phyloP scores from a whole-genome alignment of 176 grass and related monocot species.

The barley (Hordeum vulgare) region DNA sequence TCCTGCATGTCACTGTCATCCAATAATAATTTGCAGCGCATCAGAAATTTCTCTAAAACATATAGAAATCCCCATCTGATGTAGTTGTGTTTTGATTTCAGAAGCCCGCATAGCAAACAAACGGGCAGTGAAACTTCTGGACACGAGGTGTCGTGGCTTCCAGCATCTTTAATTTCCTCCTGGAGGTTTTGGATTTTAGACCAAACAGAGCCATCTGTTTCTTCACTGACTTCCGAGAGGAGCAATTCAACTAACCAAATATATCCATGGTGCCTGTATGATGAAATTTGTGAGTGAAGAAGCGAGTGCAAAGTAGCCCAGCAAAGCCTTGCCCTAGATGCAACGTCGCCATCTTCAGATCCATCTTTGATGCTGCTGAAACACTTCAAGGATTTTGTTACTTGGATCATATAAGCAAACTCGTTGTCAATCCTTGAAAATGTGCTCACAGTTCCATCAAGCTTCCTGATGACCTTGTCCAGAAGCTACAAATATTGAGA shows the following conservation, averaged over 20 bases:
- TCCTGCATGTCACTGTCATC: constrained; percentile 84
- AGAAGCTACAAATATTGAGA: constrained; percentile 59
- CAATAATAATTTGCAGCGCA: constrained; percentile 93
- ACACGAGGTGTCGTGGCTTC: constrained; percentile 63
- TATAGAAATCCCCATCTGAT: constrained; percentile 92
- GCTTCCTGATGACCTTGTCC: constrained; percentile 76
- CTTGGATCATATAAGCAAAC: constrained; percentile 81
- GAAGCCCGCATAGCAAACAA: constrained; percentile 84
- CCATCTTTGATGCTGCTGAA: constrained; percentile 70
- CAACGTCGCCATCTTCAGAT: constrained; percentile 54
- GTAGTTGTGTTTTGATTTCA: constrained; percentile 96
- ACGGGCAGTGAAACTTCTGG: constrained; percentile 77
- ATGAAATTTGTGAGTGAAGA: constrained; percentile 77
- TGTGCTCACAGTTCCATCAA: constrained; percentile 68
- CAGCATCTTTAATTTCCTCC: constrained; percentile 75
- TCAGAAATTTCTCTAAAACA: constrained; percentile 91
- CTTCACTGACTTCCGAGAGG: constrained; percentile 82
- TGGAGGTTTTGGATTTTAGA: constrained; percentile 79
- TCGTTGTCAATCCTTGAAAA: constrained; percentile 83
- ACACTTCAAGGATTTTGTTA: constrained; percentile 76
- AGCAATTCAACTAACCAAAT: constrained; percentile 96
- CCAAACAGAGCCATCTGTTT: constrained; percentile 67
- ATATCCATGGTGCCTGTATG: constrained; percentile 96
- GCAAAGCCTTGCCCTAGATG: constrained; percentile 61
- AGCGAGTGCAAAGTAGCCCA: constrained; percentile 86